These are phyloP conservation scores for Pestalotiopsis sp. DNA, from an alignment of 2,329 filamentous ascomycete species.

Conservation along the genomic window DNA sequence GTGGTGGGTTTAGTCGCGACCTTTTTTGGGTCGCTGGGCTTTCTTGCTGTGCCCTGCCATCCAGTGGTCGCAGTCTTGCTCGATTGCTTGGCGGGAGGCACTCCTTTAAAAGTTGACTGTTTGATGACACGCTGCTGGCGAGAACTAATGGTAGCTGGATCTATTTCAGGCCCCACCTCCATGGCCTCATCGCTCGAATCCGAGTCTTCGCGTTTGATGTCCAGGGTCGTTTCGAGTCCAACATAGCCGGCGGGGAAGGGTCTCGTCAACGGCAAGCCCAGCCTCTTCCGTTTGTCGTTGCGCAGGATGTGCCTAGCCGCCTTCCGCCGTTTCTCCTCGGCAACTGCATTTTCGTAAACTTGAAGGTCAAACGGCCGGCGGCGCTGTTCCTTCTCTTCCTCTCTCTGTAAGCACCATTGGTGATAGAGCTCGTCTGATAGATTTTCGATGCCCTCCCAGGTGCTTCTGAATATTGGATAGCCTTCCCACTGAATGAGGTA, in stretches of 20 bases:
- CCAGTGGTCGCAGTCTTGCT: constrained; percentile 20
- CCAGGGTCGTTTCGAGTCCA: constrained; percentile 12
- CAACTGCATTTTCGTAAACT: constrained; percentile 37
- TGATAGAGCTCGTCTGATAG: constrained; percentile 40
- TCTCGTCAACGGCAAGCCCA: constrained; percentile 34
- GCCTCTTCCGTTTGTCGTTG: constrained; percentile 44
- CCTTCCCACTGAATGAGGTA: constrained; percentile 69
- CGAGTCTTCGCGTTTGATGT: constrained; percentile 11
- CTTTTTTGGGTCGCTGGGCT: constrained; percentile 17
- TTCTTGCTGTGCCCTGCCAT: constrained; percentile 39
- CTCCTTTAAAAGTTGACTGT: constrained; percentile 4
- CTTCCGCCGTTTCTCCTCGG: constrained; percentile 29
- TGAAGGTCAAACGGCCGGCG: constrained; percentile 39
- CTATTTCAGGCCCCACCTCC: constrained; percentile 20
- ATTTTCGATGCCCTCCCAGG: constrained; percentile 56
- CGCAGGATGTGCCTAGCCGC: constrained; percentile 42
- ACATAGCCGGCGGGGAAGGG: constrained; percentile 21
- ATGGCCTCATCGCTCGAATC: constrained; percentile 30
- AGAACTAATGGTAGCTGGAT: constrained; percentile 25
- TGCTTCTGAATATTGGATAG: constrained; percentile 59
- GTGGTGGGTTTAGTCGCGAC: background rate
- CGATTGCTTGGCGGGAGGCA: background rate
- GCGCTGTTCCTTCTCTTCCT: constrained; percentile 34
- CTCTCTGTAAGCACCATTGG: constrained; percentile 46
- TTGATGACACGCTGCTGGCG: constrained; percentile 15